These are phyloP conservation scores for Coprinopsis strossmayeri DNA, from an alignment of 768 basidiomycete genomes.

Conservation along the genomic window DNA sequence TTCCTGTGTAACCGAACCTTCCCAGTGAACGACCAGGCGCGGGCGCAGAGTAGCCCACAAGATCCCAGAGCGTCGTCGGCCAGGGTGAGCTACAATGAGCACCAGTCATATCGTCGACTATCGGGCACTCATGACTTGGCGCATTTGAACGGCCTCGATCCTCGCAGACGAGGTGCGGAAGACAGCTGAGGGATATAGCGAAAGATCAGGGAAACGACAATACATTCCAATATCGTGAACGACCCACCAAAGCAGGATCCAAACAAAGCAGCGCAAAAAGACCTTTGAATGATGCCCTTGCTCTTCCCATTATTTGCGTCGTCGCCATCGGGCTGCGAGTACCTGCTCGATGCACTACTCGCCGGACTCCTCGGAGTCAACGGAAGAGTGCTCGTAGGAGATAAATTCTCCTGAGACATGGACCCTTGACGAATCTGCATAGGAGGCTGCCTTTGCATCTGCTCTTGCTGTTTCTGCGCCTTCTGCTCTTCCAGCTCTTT, in stretches of 20 bases:
- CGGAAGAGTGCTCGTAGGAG: constrained; percentile 10
- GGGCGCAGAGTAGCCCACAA: no score
- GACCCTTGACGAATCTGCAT: constrained; percentile 3
- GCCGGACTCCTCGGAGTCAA: constrained; percentile 8
- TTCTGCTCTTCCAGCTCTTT: constrained; percentile 9
- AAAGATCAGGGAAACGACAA: not conserved
- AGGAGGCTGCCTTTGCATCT: constrained; percentile 9
- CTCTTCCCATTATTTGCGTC: not conserved
- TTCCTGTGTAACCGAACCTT: not conserved
- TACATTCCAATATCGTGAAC: not conserved
- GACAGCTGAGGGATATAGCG: not conserved
- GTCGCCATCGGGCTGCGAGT: constrained; percentile 3
- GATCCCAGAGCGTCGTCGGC: no score
- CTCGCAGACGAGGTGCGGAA: not conserved
- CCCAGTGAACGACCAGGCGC: no score
- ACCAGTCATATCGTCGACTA: not conserved
- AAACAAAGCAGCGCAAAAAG: constrained; percentile 5
- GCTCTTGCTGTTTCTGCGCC: not conserved
- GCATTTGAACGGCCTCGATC: constrained; percentile 3
- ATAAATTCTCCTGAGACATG: not conserved
- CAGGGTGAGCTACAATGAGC: no score
- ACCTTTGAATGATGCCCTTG: not conserved
- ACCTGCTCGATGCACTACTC: constrained; percentile 4
- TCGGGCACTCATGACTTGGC: constrained; percentile 6
- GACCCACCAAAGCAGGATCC: constrained; percentile 9